Conservation (phyloP, 1,284 basidiomycete species). For the Tilletia indica region DNA sequence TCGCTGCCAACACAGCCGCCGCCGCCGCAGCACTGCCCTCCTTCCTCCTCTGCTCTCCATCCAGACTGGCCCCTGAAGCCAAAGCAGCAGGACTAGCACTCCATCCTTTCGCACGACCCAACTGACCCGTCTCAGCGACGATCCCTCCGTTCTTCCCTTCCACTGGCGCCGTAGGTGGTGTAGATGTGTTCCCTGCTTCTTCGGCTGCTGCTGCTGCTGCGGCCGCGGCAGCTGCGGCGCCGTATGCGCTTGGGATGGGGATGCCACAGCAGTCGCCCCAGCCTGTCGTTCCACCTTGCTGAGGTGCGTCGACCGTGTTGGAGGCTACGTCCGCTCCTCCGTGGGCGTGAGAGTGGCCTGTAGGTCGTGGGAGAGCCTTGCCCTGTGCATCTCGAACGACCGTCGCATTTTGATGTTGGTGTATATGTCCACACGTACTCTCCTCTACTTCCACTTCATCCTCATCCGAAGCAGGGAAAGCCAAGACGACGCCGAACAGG, state of each 20-base stretch:
- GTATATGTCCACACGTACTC: constrained; percentile 67
- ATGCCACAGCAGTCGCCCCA: constrained; percentile 78
- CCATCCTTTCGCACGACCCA: constrained; percentile 5
- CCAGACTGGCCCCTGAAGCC: neutral
- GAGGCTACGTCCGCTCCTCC: neutral
- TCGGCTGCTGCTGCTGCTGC: constrained; percentile 47
- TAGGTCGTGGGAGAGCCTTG: neutral
- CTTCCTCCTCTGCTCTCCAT: neutral
- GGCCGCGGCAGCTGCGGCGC: constrained; percentile 50
- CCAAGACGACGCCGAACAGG: constrained; percentile 81
- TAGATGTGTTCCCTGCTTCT: neutral
- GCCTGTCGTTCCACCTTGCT: constrained; percentile 57
- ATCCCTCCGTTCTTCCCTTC: neutral
- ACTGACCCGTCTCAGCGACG: constrained; percentile 15
- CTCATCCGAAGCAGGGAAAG: constrained; percentile 62
- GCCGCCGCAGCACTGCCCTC: neutral
- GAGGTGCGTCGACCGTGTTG: constrained; percentile 30
- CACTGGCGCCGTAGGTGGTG: neutral
- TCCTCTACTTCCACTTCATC: constrained; percentile 48
- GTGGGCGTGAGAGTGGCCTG: neutral
- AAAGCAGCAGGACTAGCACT: constrained; percentile 11
- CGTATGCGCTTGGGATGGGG: constrained; percentile 56
- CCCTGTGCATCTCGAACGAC: constrained; percentile 5
- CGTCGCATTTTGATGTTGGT: constrained; percentile 8
- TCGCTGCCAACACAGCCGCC: neutral